Percentiles rank a stretch among this genome's conserved stretches.
phyloP scores from a whole-genome alignment of 352 stramenopile genomes.

The Globisporangium uncinulatum region DNA sequence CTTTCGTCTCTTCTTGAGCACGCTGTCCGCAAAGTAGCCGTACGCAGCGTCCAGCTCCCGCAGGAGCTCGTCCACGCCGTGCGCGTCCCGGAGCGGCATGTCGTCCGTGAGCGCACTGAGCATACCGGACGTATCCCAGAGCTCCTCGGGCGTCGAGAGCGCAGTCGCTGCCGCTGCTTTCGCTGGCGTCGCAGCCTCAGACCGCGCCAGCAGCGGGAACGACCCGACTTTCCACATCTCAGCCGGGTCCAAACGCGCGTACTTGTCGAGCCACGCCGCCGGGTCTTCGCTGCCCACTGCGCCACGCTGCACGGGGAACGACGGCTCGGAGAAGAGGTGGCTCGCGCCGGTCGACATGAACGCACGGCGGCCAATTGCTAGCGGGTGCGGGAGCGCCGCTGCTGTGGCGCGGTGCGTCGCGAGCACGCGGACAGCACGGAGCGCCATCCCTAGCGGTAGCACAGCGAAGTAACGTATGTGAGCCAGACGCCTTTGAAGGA shows the following conservation, averaged over 20 bases:
- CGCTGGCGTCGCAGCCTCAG: slow-evolving; percentile 15
- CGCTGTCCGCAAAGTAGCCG: slow-evolving; percentile 77
- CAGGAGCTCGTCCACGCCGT: slow-evolving; percentile 49
- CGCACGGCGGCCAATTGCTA: slow-evolving; percentile 24
- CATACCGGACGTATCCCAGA: slow-evolving; percentile 81
- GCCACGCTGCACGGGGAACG: slow-evolving; percentile 41
- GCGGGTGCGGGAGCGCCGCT: slow-evolving; percentile 5
- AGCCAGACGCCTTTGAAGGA: too few species aligned
- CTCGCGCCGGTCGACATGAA: slow-evolving; percentile 64
- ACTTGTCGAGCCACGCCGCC: slow-evolving; percentile 51
- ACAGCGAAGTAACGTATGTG: too few species aligned
- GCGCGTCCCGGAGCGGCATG: slow-evolving; percentile 47
- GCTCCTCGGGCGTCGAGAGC: slow-evolving; percentile 40
- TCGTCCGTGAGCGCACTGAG: slow-evolving; percentile 61
- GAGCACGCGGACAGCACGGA: slow-evolving; percentile 16
- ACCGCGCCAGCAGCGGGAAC: slow-evolving; percentile 33
- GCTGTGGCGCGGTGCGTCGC: slow-evolving; percentile 7
- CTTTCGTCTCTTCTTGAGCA: slow-evolving; percentile 88
- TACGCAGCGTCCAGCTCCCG: slow-evolving; percentile 47
- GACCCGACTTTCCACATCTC: slow-evolving; percentile 75
- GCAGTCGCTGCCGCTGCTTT: slow-evolving; percentile 14
- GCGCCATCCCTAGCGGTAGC: slow-evolving; percentile 9
- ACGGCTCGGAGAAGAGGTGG: slow-evolving; percentile 65
- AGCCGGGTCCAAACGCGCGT: slow-evolving; percentile 47
- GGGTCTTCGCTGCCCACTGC: slow-evolving; percentile 34